A percentile compares a stretch with the other conserved stretches of the same genome.
Evolutionary conservation across 2,329 filamentous ascomycete species (phyloP).

Genomic region (Beauveria brongniartii): DNA sequence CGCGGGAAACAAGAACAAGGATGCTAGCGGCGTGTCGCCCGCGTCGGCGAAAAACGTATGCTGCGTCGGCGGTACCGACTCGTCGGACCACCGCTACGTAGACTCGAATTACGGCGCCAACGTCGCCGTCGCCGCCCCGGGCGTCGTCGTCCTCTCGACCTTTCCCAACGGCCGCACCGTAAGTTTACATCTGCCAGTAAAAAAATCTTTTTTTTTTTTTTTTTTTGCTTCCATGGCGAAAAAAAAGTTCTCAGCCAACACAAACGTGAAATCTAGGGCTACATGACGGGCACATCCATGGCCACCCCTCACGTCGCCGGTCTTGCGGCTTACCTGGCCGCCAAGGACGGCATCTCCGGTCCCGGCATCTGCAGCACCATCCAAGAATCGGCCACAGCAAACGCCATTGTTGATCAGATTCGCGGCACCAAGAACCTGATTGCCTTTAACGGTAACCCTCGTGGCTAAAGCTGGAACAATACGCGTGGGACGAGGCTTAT

Average conservation of each 20-base stretch:
- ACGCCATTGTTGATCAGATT: neutral
- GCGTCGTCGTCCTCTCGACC: conserved; percentile 36
- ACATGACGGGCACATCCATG: conserved; percentile 17
- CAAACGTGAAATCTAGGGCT: neutral
- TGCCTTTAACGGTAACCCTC: conserved; percentile 10
- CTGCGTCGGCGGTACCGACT: conserved; percentile 42
- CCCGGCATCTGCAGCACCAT: neutral
- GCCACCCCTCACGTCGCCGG: conserved; percentile 16
- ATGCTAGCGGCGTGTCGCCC: conserved; percentile 38
- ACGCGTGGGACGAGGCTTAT: neutral
- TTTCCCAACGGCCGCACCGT: conserved; percentile 29
- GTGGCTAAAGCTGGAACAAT: neutral
- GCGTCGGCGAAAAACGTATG: conserved; percentile 41
- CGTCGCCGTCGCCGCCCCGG: conserved; percentile 42
- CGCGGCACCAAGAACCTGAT: conserved; percentile 2
- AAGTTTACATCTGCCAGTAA: conserved; percentile 3
- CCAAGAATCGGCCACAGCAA: neutral
- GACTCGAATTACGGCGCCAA: conserved; percentile 42
- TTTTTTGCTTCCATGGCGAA: neutral
- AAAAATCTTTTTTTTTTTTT: too few species aligned
- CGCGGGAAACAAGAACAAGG: conserved; percentile 37
- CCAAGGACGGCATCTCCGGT: conserved; percentile 2
- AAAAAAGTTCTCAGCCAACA: too few species aligned
- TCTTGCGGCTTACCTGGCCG: conserved; percentile 14
- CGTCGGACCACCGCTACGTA: conserved; percentile 31